Conservation (phyloP, 441 rosid genomes). For the Populus trichocarpa region DNA sequence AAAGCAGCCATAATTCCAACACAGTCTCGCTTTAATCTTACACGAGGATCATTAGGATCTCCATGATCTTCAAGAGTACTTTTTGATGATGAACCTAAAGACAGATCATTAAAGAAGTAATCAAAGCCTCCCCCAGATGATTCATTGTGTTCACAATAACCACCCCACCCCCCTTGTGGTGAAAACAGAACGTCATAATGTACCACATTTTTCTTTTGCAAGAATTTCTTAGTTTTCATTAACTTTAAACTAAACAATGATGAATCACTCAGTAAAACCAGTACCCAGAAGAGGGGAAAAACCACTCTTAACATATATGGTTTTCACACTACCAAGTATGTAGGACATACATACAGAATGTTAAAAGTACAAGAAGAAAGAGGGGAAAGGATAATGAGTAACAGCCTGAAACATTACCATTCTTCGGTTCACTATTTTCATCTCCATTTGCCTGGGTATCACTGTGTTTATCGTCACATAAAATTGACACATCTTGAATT, state of each 20-base stretch:
- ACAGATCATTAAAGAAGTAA: too few relatives aligned
- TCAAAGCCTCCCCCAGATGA: background rate
- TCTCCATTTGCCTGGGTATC: conserved; percentile 26
- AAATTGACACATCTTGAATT: conserved; percentile 34
- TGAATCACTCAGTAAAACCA: background rate
- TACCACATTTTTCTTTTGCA: background rate
- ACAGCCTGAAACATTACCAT: conserved; percentile 33
- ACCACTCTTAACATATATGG: background rate
- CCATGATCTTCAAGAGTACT: background rate
- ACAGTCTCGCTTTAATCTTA: conserved; percentile 84
- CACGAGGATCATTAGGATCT: conserved; percentile 44
- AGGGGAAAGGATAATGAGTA: conserved; percentile 5
- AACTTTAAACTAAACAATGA: background rate
- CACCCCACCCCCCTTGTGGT: background rate
- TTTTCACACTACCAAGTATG: background rate
- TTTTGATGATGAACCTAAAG: conserved; percentile 12
- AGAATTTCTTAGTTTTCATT: background rate
- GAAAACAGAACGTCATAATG: background rate
- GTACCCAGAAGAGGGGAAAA: background rate
- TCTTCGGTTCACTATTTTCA: conserved; percentile 32
- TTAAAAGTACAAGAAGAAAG: background rate
- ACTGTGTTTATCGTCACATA: conserved; percentile 26
- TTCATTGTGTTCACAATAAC: background rate
- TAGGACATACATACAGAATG: background rate
- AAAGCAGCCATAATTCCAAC: conserved; percentile 95